Evolutionary conservation across 1,139 yeast species (phyloP).

Genomic region (Candida dubliniensis): DNA sequence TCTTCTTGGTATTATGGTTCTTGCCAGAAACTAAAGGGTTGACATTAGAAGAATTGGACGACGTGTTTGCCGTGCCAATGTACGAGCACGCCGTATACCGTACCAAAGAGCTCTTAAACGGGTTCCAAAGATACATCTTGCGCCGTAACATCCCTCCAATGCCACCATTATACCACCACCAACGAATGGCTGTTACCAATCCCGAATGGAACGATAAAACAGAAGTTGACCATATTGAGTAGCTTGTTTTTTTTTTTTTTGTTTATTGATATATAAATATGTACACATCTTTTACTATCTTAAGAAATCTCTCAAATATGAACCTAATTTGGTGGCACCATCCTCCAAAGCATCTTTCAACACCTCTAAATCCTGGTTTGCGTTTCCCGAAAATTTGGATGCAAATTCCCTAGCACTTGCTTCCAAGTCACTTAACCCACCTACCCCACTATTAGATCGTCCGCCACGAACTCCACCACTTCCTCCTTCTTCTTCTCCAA

Average conservation of each 20-base stretch:
- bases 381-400: constrained; percentile 64
- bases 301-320: constrained; percentile 80
- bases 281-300: constrained; percentile 23
- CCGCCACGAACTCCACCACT: constrained; percentile 23
- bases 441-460: constrained; percentile 25
- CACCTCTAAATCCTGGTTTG: constrained; percentile 85
- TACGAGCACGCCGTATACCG: constrained; percentile 58
- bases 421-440: constrained; percentile 45
- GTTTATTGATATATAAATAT: background rate
- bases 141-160: constrained; percentile 47
- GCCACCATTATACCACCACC: constrained; percentile 56
- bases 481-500: constrained; percentile 74
- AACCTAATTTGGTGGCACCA: constrained; percentile 87
- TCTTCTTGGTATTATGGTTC: constrained; percentile 64
- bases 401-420: constrained; percentile 68
- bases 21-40: constrained; percentile 70
- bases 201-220: constrained; percentile 63
- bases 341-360: constrained; percentile 92
- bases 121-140: constrained; percentile 42
- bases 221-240: constrained; percentile 47
- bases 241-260: constrained; percentile 6
- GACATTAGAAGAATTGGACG: constrained; percentile 72
- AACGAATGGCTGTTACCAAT: constrained; percentile 60
- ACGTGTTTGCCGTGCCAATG: constrained; percentile 61
- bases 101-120: constrained; percentile 42